These are phyloP conservation scores for Gillenia trifoliata DNA, from an alignment of 306 rosid species.

Conservation along the genomic window DNA sequence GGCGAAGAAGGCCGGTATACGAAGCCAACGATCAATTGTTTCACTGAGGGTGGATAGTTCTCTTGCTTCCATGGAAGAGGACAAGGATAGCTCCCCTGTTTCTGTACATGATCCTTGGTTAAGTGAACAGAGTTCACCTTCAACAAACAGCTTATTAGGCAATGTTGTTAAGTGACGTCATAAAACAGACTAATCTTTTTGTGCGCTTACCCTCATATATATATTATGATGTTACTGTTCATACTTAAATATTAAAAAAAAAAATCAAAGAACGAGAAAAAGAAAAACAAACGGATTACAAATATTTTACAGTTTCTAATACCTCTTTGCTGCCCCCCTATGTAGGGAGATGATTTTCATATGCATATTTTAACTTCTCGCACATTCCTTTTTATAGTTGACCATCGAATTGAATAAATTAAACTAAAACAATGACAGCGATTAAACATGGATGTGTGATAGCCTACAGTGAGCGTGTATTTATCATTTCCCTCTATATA, in stretches of 20 bases:
- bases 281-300: too few species aligned
- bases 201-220: neutral
- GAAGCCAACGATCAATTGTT: slow-evolving; percentile 53
- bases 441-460: too few species aligned
- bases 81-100: slow-evolving; percentile 74
- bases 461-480: too few species aligned
- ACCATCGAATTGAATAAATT: too few species aligned
- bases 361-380: too few species aligned
- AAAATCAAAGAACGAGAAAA: neutral
- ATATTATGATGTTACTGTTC: neutral
- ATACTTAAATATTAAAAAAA: too few species aligned
- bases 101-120: slow-evolving; percentile 92
- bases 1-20: slow-evolving; percentile 31
- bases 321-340: too few species aligned
- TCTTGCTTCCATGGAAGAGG: slow-evolving; percentile 42
- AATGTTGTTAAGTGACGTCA: slow-evolving; percentile 48
- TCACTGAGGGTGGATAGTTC: slow-evolving; percentile 29
- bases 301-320: too few species aligned
- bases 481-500: too few species aligned
- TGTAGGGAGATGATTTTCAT: too few species aligned
- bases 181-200: neutral
- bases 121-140: slow-evolving; percentile 89
- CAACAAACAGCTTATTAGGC: slow-evolving; percentile 81
- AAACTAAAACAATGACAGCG: too few species aligned
- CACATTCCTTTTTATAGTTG: too few species aligned